Evolutionary conservation across 495 filamentous ascomycete genomes (phyloP).

Genomic region (Aspergillus avenaceus): DNA sequence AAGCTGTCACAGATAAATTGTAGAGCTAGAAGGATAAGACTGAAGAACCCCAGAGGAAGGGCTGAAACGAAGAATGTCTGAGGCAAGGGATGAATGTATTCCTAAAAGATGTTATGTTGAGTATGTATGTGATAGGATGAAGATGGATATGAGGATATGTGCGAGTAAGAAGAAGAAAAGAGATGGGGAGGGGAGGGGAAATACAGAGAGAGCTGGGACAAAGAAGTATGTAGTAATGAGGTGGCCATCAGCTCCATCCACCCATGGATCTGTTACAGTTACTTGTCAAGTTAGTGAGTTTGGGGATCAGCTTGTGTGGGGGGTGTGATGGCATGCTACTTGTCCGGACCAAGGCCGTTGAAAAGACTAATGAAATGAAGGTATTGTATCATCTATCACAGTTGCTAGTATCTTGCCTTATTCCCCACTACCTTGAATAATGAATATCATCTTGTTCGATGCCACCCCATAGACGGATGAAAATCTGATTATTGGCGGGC

Average conservation of each 20-base stretch:
- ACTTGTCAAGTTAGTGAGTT: background rate
- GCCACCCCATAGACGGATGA: background rate
- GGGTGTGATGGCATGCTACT: conserved; percentile 16
- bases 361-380: background rate
- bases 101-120: background rate
- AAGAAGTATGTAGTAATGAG: background rate
- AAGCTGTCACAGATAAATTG: conserved; percentile 14
- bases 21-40: background rate
- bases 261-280: conserved; percentile 21
- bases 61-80: background rate
- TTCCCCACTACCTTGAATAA: background rate
- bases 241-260: background rate
- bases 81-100: background rate
- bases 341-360: background rate
- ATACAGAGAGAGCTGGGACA: background rate
- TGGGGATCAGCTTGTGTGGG: conserved; percentile 13
- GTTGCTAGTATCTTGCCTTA: background rate
- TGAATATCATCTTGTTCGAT: background rate
- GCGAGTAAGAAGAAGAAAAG: background rate
- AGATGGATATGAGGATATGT: background rate
- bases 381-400: background rate
- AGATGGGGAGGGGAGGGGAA: background rate
- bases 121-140: background rate
- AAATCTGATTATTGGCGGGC: no score
- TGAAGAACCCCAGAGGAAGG: background rate